Evolutionary conservation across 2,329 filamentous ascomycete genomes (phyloP).

Genomic region (Claviceps cyperi): DNA sequence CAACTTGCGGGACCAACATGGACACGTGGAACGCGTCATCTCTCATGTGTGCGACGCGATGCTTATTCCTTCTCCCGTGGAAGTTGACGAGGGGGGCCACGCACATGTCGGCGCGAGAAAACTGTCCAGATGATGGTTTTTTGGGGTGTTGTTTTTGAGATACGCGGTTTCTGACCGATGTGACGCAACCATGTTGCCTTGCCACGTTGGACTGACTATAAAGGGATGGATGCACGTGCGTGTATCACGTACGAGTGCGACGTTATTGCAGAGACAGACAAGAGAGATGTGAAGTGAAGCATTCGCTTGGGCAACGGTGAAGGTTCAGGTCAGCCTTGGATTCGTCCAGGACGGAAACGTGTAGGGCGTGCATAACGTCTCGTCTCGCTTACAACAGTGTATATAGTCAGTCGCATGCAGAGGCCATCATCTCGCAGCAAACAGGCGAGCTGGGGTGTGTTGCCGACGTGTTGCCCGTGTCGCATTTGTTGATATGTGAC

Average conservation of each 20-base stretch:
- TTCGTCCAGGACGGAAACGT: too few relatives aligned
- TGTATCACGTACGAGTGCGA: neutral
- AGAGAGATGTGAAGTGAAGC: too few relatives aligned
- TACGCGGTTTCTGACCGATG: slow-evolving; percentile 5
- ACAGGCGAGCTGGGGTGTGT: neutral
- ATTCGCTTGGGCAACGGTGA: too few relatives aligned
- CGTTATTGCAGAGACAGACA: too few relatives aligned
- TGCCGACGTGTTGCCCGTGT: too few relatives aligned
- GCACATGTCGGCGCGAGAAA: neutral
- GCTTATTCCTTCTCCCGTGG: too few relatives aligned
- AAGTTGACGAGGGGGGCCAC: too few relatives aligned
- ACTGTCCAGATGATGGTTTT: neutral
- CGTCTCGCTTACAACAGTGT: neutral
- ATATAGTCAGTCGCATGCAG: neutral
- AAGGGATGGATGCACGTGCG: neutral
- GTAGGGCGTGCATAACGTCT: neutral
- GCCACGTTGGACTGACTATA: neutral
- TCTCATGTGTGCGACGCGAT: neutral
- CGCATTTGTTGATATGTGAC: too few relatives aligned
- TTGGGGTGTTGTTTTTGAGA: neutral
- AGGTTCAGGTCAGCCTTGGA: too few relatives aligned
- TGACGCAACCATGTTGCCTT: slow-evolving; percentile 1
- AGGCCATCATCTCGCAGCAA: neutral
- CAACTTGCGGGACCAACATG: too few relatives aligned
- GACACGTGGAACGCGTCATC: neutral